A percentile compares a stretch with the other conserved stretches of the same genome.
Evolutionary conservation across 2,329 filamentous ascomycete species (phyloP).

Genomic region (Trichoderma sp.): DNA sequence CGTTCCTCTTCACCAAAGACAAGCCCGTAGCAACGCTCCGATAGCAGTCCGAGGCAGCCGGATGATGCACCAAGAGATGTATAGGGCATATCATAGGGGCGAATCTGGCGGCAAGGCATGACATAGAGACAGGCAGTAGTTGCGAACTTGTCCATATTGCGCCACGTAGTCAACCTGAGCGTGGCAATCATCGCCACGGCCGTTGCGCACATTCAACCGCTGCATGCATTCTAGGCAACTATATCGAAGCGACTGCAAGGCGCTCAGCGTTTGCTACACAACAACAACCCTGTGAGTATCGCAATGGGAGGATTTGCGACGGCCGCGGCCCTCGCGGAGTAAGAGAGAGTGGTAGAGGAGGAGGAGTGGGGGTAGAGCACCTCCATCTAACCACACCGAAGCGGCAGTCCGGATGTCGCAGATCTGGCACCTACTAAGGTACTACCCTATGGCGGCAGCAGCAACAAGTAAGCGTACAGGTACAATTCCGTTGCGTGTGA

Average conservation of each 20-base stretch:
- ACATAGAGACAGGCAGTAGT: background rate
- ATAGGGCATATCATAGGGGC: conserved; percentile 1
- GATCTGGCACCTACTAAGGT: conserved; percentile 16
- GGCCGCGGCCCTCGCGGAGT: background rate
- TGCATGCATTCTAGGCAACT: conserved; percentile 1
- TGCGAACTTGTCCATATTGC: background rate
- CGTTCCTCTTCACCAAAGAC: background rate
- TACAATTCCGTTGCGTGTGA: background rate
- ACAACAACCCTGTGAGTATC: background rate
- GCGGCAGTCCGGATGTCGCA: conserved; percentile 14
- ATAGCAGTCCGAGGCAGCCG: background rate
- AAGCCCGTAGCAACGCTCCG: background rate
- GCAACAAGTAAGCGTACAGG: background rate
- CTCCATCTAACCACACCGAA: conserved; percentile 7
- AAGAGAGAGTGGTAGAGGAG: background rate
- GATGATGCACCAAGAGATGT: background rate
- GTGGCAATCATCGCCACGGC: background rate
- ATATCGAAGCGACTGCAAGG: background rate
- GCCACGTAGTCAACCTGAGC: background rate
- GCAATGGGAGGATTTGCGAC: background rate
- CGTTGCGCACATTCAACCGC: background rate
- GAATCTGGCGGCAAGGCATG: background rate
- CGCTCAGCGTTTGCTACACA: background rate
- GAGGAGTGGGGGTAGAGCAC: background rate
- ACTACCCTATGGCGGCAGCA: background rate